A percentile compares a stretch with the other conserved stretches of the same genome.
These are phyloP conservation scores for Hyaloperonospora brassicae DNA, from an alignment of 352 stramenopile genomes.

Conservation along the genomic window DNA sequence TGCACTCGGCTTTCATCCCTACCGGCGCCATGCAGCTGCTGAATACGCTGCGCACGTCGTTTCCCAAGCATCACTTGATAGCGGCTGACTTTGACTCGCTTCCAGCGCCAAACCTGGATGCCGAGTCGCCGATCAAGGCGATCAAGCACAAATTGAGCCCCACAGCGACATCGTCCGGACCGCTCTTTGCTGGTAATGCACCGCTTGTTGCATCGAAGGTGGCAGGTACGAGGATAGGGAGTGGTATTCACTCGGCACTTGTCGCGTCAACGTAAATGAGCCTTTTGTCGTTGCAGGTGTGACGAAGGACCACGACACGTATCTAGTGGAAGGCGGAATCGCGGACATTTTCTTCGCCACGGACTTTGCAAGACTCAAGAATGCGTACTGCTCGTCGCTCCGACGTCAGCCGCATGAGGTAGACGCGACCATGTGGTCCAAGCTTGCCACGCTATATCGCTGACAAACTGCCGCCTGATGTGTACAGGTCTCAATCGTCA, in stretches of 20 bases:
- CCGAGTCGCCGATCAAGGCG: conserved; percentile 37
- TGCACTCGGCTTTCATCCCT: conserved; percentile 79
- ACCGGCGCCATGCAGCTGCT: conserved; percentile 84
- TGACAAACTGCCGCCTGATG: not conserved
- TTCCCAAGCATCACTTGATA: conserved; percentile 83
- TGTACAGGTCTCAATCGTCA: conserved; percentile 69
- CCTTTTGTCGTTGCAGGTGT: conserved; percentile 26
- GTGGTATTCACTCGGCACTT: not conserved
- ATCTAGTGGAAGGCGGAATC: conserved; percentile 75
- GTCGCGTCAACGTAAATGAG: conserved; percentile 1
- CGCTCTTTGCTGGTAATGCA: conserved; percentile 73
- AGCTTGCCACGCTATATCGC: not conserved
- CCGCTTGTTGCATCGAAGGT: conserved; percentile 85
- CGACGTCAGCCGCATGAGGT: conserved; percentile 46
- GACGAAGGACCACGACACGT: conserved; percentile 84
- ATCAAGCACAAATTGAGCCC: conserved; percentile 56
- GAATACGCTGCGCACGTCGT: conserved; percentile 63
- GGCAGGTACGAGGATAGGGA: conserved; percentile 21
- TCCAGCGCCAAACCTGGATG: conserved; percentile 54
- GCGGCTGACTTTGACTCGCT: conserved; percentile 86
- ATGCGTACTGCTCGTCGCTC: conserved; percentile 68
- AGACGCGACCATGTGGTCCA: not conserved
- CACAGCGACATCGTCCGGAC: conserved; percentile 56
- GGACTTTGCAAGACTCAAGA: conserved; percentile 77
- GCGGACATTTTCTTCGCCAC: conserved; percentile 89